phyloP scores from a whole-genome alignment of 2,329 filamentous ascomycete species.

The Colletotrichum melonis region DNA sequence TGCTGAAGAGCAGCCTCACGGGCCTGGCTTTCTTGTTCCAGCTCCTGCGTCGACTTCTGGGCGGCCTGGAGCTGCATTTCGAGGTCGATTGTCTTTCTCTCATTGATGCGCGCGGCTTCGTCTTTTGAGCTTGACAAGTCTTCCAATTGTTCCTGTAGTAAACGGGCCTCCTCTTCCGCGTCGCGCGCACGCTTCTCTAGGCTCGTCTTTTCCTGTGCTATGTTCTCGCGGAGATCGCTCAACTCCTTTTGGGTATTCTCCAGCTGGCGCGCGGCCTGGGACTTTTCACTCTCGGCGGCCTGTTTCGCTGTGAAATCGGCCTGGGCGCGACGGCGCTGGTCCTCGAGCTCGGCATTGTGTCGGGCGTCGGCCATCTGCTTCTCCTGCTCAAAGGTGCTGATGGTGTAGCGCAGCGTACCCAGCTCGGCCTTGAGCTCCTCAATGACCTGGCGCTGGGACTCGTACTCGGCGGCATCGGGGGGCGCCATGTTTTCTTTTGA shows the following conservation, averaged over 20 bases:
- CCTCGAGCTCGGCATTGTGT: constrained; percentile 86
- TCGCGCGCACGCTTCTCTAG: constrained; percentile 78
- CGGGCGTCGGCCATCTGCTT: constrained; percentile 82
- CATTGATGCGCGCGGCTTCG: constrained; percentile 73
- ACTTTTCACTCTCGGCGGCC: constrained; percentile 66
- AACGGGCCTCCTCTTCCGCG: constrained; percentile 76
- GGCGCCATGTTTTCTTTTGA: constrained; percentile 71
- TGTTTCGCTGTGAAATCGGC: constrained; percentile 80
- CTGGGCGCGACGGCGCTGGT: constrained; percentile 83
- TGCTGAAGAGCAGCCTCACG: constrained; percentile 68
- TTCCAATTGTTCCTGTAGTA: constrained; percentile 83
- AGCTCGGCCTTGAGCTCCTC: constrained; percentile 92
- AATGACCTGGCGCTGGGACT: constrained; percentile 65
- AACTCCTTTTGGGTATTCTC: constrained; percentile 64
- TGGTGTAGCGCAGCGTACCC: constrained; percentile 87
- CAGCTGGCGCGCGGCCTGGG: constrained; percentile 60
- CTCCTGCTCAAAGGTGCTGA: constrained; percentile 89
- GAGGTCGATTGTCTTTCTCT: constrained; percentile 66
- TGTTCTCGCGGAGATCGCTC: constrained; percentile 60
- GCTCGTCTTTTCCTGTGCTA: constrained; percentile 69
- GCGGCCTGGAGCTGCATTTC: constrained; percentile 61
- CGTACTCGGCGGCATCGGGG: constrained; percentile 68
- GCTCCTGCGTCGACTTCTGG: constrained; percentile 64
- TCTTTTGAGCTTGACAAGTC: constrained; percentile 74
- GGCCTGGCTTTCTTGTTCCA: constrained; percentile 67